Evolutionary conservation across 495 filamentous ascomycete species (phyloP).

Genomic region (Penicillium canariense): DNA sequence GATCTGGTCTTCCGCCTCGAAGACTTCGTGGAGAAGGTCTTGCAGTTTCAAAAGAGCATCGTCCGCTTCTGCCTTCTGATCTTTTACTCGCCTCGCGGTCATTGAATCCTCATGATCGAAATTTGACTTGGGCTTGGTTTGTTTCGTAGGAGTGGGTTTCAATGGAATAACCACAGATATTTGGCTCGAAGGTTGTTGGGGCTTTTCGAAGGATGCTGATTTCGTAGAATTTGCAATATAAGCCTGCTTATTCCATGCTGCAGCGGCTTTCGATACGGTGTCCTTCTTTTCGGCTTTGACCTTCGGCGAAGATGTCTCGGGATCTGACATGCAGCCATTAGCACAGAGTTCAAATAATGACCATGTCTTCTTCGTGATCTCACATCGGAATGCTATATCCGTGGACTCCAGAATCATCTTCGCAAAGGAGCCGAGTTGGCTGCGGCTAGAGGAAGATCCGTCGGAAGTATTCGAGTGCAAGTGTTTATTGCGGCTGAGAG

Average conservation of each 20-base stretch:
- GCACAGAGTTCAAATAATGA: background rate
- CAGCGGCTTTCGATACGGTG: constrained; percentile 16
- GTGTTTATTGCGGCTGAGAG: constrained; percentile 22
- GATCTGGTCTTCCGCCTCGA: constrained; percentile 72
- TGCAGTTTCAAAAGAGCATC: constrained; percentile 64
- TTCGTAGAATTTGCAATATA: constrained; percentile 20
- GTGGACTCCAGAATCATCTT: constrained; percentile 57
- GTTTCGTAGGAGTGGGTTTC: constrained; percentile 29
- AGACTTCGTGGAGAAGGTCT: constrained; percentile 67
- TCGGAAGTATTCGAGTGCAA: constrained; percentile 18
- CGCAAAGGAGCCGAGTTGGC: constrained; percentile 54
- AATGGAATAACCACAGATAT: constrained; percentile 41
- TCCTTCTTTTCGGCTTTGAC: constrained; percentile 23
- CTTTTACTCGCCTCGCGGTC: constrained; percentile 43
- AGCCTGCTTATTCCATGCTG: constrained; percentile 23
- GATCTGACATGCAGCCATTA: constrained; percentile 32
- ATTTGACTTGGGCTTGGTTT: constrained; percentile 31
- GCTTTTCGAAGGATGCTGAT: constrained; percentile 17
- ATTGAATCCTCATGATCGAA: constrained; percentile 26
- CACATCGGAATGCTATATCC: constrained; percentile 55
- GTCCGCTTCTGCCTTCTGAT: constrained; percentile 79
- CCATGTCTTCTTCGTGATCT: constrained; percentile 15
- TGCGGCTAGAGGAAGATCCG: constrained; percentile 21
- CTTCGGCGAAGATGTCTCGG: constrained; percentile 30
- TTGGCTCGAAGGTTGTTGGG: constrained; percentile 26